Evolutionary conservation across 768 basidiomycete genomes (phyloP), one percentile per base, ranked within the genome.

Genomic region (Suillus cothurnatus): DNA sequence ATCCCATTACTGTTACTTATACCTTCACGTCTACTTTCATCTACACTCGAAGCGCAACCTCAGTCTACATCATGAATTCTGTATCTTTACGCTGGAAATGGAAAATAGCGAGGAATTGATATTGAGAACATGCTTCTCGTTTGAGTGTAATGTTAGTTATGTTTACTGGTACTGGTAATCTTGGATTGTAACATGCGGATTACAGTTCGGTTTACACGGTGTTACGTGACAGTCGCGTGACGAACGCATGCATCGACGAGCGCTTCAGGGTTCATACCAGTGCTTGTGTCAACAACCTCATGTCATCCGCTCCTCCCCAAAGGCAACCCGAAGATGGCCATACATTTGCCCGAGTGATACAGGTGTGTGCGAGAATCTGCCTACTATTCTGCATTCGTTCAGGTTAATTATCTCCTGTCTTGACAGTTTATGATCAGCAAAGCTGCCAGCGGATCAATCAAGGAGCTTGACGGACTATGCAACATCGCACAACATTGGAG

Each of bases 401-500:
- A 21, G 39, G 19, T 14, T 34, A n/a, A 32, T 32, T 32, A 12
- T 55, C 31, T 55, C 53, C 53, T 55, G 38, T 41, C 58, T 59
- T 59, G 4, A 59, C 19, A 59, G 58, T 59, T 59, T 6, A 59
- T 59, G 58, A 59, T 59, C 38, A 59, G 31, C 21, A 59, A 59
- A 41, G 58, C 58, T 59, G 58, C 58, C 3, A 41, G 19, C 17
- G 58, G 58, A 28, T 59, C 58, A 41, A 59, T 59, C 39, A 59
- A 59, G 26, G 58, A 59, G 28, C 58, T 59, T 28, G 58, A 59
- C 3, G 58, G 58, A 41, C 58, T 59, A 21, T 59, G 58, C 58
- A 59, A 41, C 58, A 59, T 59, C 7, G 58, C 58, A 28, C 58
- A 59, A 38, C 58, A 59, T 31, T 59, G 58, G 58, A 59, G 41